Percentiles rank a stretch among this genome's conserved stretches.
These are phyloP conservation scores for Elsinoe perseae DNA, from an alignment of 2,329 filamentous ascomycete species.

Conservation along the genomic window DNA sequence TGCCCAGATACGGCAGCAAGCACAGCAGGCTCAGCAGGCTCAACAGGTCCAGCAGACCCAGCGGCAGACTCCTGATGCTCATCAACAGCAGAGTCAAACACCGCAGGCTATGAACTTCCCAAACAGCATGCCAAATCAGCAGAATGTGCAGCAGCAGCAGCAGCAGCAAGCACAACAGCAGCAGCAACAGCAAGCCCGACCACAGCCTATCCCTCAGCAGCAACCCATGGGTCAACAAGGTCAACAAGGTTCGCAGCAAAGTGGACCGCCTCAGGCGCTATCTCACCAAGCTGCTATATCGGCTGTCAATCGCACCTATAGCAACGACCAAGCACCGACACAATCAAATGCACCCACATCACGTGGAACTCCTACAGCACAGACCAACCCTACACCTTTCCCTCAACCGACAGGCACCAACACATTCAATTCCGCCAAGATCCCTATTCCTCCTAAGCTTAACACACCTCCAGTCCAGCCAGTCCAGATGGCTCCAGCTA, in stretches of 20 bases:
- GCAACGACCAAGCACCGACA: constrained; percentile 17
- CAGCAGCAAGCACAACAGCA: constrained; percentile 17
- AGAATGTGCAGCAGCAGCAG: constrained; percentile 19
- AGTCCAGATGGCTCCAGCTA: constrained; percentile 61
- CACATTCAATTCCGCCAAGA: constrained; percentile 49
- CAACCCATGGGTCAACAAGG: constrained; percentile 18
- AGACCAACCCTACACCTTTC: constrained; percentile 19
- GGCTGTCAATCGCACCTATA: constrained; percentile 19
- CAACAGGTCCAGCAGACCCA: constrained; percentile 21
- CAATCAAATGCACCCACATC: constrained; percentile 22
- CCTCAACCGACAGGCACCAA: constrained; percentile 21
- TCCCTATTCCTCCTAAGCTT: constrained; percentile 76
- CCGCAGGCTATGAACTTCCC: constrained; percentile 1
- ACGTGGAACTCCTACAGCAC: constrained; percentile 19
- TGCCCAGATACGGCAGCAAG: constrained; percentile 18
- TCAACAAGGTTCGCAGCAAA: constrained; percentile 24
- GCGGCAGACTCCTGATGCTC: constrained; percentile 23
- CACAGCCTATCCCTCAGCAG: constrained; percentile 16
- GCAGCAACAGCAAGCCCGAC: constrained; percentile 16
- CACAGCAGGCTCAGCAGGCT: constrained; percentile 11
- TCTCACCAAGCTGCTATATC: constrained; percentile 22
- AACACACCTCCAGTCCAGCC: constrained; percentile 64
- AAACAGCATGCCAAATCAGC: constrained; percentile 6
- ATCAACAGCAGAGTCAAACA: constrained; percentile 15
- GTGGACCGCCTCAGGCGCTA: constrained; percentile 22